phyloP scores from a whole-genome alignment of 2,329 filamentous ascomycete genomes.

The Fonsecaea erecta region DNA sequence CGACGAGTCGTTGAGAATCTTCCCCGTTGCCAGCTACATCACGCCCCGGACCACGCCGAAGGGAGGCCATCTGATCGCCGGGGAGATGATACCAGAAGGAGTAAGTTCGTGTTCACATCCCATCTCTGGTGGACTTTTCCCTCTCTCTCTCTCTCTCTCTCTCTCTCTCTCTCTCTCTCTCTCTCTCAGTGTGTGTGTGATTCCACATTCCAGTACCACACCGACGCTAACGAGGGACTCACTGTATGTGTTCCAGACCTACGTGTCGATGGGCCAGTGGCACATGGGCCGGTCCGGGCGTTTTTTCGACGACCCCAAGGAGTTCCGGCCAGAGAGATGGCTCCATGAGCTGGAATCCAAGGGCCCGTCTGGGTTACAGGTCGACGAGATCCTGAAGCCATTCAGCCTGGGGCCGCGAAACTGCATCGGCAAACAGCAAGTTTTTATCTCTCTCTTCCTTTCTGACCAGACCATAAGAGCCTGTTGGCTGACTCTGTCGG shows the following conservation, averaged over 20 bases:
- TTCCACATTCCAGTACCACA: neutral
- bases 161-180: no score
- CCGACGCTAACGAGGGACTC: neutral
- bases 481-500: neutral
- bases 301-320: slow-evolving; percentile 17
- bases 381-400: slow-evolving; percentile 20
- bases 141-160: no score
- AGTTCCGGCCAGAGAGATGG: slow-evolving; percentile 27
- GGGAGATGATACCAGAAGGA: slow-evolving; percentile 41
- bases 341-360: slow-evolving; percentile 14
- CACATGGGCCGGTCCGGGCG: slow-evolving; percentile 28
- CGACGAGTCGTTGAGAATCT: slow-evolving; percentile 27
- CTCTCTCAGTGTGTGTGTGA: no score
- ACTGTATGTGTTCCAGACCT: slow-evolving; percentile 8
- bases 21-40: slow-evolving; percentile 23
- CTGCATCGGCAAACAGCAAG: slow-evolving; percentile 25
- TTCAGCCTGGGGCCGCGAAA: slow-evolving; percentile 27
- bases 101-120: slow-evolving; percentile 14
- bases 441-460: neutral
- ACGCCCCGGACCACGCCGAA: slow-evolving; percentile 42
- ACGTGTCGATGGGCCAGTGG: slow-evolving; percentile 30
- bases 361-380: slow-evolving; percentile 9
- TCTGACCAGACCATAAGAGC: neutral
- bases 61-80: slow-evolving; percentile 43
- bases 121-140: no score